These are phyloP conservation scores for Ceratonia siliqua DNA, from an alignment of 306 rosid genomes.

Conservation along the genomic window DNA sequence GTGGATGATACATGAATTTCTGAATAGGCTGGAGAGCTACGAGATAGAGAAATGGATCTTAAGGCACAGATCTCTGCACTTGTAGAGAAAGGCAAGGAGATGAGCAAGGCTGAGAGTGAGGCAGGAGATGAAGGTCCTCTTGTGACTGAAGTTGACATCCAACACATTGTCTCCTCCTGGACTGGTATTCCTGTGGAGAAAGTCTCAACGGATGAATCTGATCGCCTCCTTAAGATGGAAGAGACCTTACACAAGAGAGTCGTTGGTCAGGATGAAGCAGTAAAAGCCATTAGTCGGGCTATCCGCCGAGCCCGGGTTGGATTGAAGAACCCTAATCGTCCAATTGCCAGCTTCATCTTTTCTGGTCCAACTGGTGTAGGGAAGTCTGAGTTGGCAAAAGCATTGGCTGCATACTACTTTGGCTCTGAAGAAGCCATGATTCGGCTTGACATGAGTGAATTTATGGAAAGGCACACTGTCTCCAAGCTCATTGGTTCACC, in stretches of 20 bases:
- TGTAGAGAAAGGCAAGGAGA: conserved; percentile 88
- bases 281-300: conserved; percentile 90
- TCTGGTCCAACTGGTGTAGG: conserved; percentile 99
- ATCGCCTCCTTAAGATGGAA: conserved; percentile 98
- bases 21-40: conserved; percentile 86
- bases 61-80: conserved; percentile 83
- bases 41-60: conserved; percentile 92
- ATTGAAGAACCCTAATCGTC: conserved; percentile 89
- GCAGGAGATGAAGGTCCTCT: conserved; percentile 83
- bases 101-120: conserved; percentile 95
- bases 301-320: conserved; percentile 96
- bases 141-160: conserved; percentile 92
- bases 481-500: conserved; percentile 96
- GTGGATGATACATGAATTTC: conserved; percentile 9
- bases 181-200: conserved; percentile 97
- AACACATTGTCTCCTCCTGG: conserved; percentile 88
- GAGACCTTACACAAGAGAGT: conserved; percentile 85
- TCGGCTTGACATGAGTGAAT: conserved; percentile 97
- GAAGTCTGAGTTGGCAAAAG: conserved; percentile 89
- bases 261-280: conserved; percentile 95
- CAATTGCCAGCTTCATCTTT: conserved; percentile 95
- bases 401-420: conserved; percentile 90
- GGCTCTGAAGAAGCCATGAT: conserved; percentile 99
- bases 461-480: conserved; percentile 95
- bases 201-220: conserved; percentile 91